These are phyloP conservation scores for Venturia asperata DNA, from an alignment of 2,329 filamentous ascomycete genomes.

Conservation along the genomic window DNA sequence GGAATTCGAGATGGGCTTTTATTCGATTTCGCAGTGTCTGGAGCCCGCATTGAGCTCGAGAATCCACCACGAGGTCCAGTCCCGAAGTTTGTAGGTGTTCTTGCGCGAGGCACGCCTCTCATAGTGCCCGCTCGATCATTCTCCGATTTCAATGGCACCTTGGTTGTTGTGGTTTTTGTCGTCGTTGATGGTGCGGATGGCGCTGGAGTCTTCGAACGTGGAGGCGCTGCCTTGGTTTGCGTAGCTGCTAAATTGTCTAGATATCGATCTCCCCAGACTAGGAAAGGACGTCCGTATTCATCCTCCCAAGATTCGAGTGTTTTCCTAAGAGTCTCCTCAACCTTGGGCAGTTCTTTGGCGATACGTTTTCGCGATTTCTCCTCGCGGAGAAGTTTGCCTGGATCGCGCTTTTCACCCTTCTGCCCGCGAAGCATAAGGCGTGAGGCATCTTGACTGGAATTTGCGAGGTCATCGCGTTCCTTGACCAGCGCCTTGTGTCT, in stretches of 20 bases:
- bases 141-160: constrained; percentile 17
- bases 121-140: constrained; percentile 34
- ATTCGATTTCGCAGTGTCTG: constrained; percentile 19
- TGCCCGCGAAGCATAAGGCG: constrained; percentile 84
- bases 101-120: constrained; percentile 37
- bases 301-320: constrained; percentile 84
- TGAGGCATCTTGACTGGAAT: constrained; percentile 90
- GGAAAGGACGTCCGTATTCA: constrained; percentile 86
- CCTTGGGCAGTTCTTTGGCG: constrained; percentile 88
- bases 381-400: constrained; percentile 84
- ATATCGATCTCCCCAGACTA: constrained; percentile 87
- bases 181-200: constrained; percentile 7
- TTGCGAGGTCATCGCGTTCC: constrained; percentile 79
- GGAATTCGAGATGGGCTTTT: constrained; percentile 63
- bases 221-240: constrained; percentile 48
- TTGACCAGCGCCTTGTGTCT: constrained; percentile 73
- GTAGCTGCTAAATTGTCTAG: constrained; percentile 71
- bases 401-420: constrained; percentile 90
- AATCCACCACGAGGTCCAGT: constrained; percentile 24
- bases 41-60: constrained; percentile 33
- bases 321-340: constrained; percentile 75
- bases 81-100: constrained; percentile 33
- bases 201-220: constrained; percentile 65
- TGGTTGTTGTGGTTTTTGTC: constrained; percentile 16
- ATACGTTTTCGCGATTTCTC: constrained; percentile 99